Evolutionary conservation across 805 yeast species (phyloP).

Genomic region (Candida odintsovae): DNA sequence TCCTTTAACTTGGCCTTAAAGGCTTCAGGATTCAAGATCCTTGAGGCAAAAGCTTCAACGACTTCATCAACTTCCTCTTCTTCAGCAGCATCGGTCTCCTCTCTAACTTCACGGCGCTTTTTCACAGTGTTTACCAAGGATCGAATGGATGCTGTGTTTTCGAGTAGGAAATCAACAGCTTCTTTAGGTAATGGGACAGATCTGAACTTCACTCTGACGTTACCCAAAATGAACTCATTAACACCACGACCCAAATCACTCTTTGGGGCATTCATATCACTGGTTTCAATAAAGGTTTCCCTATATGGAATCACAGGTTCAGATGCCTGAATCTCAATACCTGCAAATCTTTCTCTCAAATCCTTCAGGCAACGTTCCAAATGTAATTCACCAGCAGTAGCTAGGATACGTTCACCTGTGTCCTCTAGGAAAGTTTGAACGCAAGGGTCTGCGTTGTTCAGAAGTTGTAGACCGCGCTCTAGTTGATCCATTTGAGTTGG

Average conservation of each 20-base stretch:
- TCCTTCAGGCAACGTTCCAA: slow-evolving; percentile 92
- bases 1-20: slow-evolving; percentile 30
- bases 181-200: slow-evolving; percentile 51
- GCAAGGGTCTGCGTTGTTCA: slow-evolving; percentile 91
- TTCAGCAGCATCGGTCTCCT: slow-evolving; percentile 15
- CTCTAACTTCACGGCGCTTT: slow-evolving; percentile 10
- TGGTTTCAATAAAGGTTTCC: slow-evolving; percentile 61
- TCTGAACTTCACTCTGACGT: slow-evolving; percentile 34
- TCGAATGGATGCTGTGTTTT: slow-evolving; percentile 39
- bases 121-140: slow-evolving; percentile 23
- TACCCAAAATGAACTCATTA: slow-evolving; percentile 45
- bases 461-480: slow-evolving; percentile 69
- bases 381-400: slow-evolving; percentile 96
- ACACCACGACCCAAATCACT: slow-evolving; percentile 45
- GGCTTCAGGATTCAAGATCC: slow-evolving; percentile 21
- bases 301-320: slow-evolving; percentile 93
- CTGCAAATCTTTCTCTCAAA: slow-evolving; percentile 85
- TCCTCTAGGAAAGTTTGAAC: slow-evolving; percentile 83
- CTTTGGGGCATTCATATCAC: slow-evolving; percentile 48
- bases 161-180: slow-evolving; percentile 43
- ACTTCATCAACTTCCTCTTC: slow-evolving; percentile 15
- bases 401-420: slow-evolving; percentile 87
- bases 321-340: slow-evolving; percentile 77
- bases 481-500: slow-evolving; percentile 74
- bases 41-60: slow-evolving; percentile 14